Conservation (phyloP, 768 basidiomycete genomes). For the Lepiota venenata region DNA sequence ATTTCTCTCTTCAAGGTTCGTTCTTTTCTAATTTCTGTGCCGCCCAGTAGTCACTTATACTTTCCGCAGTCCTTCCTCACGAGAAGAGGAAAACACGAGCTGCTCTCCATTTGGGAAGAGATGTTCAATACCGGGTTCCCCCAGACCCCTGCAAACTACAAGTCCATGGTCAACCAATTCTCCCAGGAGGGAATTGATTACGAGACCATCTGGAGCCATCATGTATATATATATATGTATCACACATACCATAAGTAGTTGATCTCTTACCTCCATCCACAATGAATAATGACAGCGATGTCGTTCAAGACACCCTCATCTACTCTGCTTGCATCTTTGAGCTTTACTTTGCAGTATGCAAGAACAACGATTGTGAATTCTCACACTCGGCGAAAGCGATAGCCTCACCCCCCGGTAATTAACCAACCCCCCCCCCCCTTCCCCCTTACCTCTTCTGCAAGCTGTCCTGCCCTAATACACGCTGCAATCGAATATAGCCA, state of each 20-base stretch:
- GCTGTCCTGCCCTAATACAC: too few species aligned
- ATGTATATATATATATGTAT: too few species aligned
- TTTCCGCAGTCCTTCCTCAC: slow-evolving; percentile 21
- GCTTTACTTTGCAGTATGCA: slow-evolving; percentile 8
- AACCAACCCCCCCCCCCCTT: too few species aligned
- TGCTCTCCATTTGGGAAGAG: slow-evolving; percentile 24
- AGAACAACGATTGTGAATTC: slow-evolving; percentile 5
- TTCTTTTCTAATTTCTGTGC: background rate
- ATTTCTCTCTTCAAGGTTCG: slow-evolving; percentile 24
- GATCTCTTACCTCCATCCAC: background rate
- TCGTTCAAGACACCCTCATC: background rate
- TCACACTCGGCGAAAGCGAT: slow-evolving; percentile 6
- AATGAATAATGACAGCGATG: background rate
- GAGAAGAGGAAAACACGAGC: slow-evolving; percentile 21
- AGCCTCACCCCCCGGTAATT: background rate
- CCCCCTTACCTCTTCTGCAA: background rate
- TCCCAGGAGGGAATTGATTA: slow-evolving; percentile 27
- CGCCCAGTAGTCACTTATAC: background rate
- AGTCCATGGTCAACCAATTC: slow-evolving; percentile 23
- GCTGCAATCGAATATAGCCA: too few species aligned
- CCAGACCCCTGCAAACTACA: slow-evolving; percentile 20
- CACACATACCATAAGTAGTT: background rate
- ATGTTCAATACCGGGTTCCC: slow-evolving; percentile 13
- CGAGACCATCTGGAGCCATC: slow-evolving; percentile 25
- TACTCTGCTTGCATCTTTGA: slow-evolving; percentile 6